Evolutionary conservation across 2,329 filamentous ascomycete genomes (phyloP).

Genomic region (Colletotrichum destructivum): DNA sequence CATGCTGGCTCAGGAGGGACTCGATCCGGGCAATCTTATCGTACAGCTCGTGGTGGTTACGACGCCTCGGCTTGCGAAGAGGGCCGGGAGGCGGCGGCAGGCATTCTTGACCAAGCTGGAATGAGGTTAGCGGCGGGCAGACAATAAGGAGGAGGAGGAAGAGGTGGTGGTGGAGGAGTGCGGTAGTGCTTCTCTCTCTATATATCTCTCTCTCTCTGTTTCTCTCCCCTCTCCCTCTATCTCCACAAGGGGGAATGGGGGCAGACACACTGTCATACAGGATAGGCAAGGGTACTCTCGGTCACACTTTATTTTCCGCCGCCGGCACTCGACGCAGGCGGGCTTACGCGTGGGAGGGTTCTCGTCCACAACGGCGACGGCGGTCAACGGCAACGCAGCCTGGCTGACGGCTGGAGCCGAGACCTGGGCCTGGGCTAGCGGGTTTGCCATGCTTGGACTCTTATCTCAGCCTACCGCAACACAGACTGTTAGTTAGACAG

Average conservation of each 20-base stretch:
- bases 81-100: not conserved
- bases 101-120: constrained; percentile 19
- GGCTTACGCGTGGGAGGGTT: constrained; percentile 46
- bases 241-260: not conserved
- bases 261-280: constrained; percentile 66
- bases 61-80: constrained; percentile 11
- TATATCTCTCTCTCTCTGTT: too few species aligned
- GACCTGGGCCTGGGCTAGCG: too few species aligned
- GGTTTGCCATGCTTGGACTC: not conserved
- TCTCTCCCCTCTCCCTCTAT: too few species aligned
- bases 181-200: not conserved
- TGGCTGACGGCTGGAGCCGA: not conserved
- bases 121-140: not conserved
- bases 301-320: constrained; percentile 75
- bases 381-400: not conserved
- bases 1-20: constrained; percentile 2
- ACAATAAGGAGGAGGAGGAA: too few species aligned
- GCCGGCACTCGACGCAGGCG: constrained; percentile 70
- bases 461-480: too few species aligned
- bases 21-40: constrained; percentile 21
- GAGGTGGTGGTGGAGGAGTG: not conserved
- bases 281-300: constrained; percentile 71
- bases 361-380: not conserved
- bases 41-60: constrained; percentile 25
- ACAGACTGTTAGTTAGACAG: too few species aligned